phyloP scores from a whole-genome alignment of 2,329 filamentous ascomycete genomes.

The Aspergillus intermedius region DNA sequence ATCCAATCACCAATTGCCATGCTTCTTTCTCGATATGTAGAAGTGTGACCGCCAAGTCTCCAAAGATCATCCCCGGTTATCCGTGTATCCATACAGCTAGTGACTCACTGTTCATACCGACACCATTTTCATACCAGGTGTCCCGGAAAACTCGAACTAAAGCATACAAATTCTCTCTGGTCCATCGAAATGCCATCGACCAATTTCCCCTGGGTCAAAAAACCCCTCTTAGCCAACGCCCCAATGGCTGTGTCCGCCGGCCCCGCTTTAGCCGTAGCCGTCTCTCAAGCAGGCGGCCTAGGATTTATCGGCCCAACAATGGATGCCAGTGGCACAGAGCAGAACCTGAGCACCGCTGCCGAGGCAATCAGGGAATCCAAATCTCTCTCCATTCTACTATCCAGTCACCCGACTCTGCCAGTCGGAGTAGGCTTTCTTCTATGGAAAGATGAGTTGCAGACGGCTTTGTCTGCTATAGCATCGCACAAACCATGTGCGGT shows the following conservation, averaged over 20 bases:
- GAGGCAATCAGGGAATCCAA: constrained; percentile 12
- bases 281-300: constrained; percentile 51
- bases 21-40: no score
- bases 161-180: no score
- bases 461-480: constrained; percentile 24
- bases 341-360: constrained; percentile 28
- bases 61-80: no score
- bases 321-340: constrained; percentile 25
- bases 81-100: no score
- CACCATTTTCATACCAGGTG: no score
- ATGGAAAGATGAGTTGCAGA: constrained; percentile 32
- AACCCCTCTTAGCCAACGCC: constrained; percentile 56
- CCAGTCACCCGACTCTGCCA: constrained; percentile 21
- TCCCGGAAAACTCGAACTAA: no score
- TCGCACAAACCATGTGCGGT: constrained; percentile 35
- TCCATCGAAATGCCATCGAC: neutral
- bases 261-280: constrained; percentile 53
- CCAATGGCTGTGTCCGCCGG: constrained; percentile 64
- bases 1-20: no score
- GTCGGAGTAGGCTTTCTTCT: constrained; percentile 39
- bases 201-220: constrained; percentile 55
- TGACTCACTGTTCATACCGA: no score
- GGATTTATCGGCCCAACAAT: constrained; percentile 55
- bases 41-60: no score
- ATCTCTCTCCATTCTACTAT: neutral